Evolutionary conservation across 371 early-diverging fungal species (phyloP), one percentile per base, ranked within the genome.

Genomic region (Mortierella sp.): DNA sequence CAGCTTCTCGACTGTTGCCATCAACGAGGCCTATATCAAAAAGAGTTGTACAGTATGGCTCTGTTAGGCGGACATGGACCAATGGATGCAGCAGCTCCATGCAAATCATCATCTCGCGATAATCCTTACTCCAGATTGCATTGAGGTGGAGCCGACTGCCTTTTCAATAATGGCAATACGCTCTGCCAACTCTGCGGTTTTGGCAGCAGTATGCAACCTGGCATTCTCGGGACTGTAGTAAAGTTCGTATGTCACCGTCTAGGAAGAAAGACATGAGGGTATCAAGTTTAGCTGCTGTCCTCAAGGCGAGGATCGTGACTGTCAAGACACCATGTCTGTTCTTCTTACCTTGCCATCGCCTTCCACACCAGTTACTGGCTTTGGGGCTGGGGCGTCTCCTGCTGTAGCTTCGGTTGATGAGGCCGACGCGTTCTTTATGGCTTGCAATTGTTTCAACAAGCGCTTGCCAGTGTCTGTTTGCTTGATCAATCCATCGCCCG

Each of bases 81-180:
- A 44, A 14, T 22, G 3, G 10, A 28, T 17, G 12, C 25, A 46
- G 3, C 21, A 27, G 5, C 25, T n/a, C 3, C 25, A 25, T 7
- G 25, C 28, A 49, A 24, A 57, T 47, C 8, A 6, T 29, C 9
- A 52, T 13, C 10, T n/a, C 9, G 12, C 57, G 27, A 37, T 6
- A 31, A 16, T 10, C 34, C 50, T 57, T 67, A 73, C 84, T n/a
- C 86, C 76, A 25, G 80, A 82, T 64, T 85, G 86, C 39, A 88
- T 85, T 14, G 86, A 80, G 31, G 82, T 83, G 14, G 90, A 82
- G n/a, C 96, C 96, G 29, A 96, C 80, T 5, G 93, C 73, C 34
- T 83, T 85, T 60, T 96, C 97, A 45, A 96, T 80, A 40, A 80
- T 79, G 9, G 94, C 87, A 48, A 96, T 85, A 27, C 97, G 91